Percentiles rank a stretch among this genome's conserved stretches.
phyloP scores from a whole-genome alignment of 2,329 filamentous ascomycete genomes.

The Penicillium crustosum region DNA sequence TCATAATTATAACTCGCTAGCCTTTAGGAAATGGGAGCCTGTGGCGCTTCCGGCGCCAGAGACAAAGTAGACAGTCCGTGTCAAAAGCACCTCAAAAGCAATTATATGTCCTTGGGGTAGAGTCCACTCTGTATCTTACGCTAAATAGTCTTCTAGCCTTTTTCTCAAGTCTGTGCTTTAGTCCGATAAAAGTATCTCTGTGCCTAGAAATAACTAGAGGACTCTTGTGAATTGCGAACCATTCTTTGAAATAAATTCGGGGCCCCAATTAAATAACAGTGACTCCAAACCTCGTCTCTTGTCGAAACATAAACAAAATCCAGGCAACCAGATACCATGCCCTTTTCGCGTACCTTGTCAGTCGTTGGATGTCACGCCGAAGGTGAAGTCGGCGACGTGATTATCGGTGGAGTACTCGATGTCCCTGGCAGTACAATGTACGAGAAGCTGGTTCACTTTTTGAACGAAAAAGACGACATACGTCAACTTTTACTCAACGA shows the following conservation, averaged over 20 bases:
- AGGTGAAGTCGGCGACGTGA: constrained; percentile 51
- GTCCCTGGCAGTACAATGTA: constrained; percentile 47
- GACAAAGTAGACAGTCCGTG: not conserved
- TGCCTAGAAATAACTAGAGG: not conserved
- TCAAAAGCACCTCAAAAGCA: constrained; percentile 1
- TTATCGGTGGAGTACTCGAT: constrained; percentile 51
- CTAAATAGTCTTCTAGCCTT: not conserved
- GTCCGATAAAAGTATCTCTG: not conserved
- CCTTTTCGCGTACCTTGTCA: constrained; percentile 23
- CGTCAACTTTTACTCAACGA: constrained; percentile 49
- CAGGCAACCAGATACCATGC: constrained; percentile 9
- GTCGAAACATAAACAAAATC: not conserved
- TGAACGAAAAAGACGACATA: constrained; percentile 41
- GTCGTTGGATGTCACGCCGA: constrained; percentile 29
- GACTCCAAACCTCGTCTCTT: not conserved
- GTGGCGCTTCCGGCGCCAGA: constrained; percentile 1
- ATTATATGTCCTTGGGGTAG: not conserved
- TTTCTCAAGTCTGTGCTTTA: not conserved
- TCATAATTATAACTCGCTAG: not conserved
- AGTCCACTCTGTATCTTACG: not conserved
- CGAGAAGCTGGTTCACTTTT: constrained; percentile 49
- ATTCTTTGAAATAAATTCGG: not conserved
- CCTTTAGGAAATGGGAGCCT: not conserved
- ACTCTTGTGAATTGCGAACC: not conserved
- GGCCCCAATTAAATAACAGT: not conserved